A percentile compares a stretch with the other conserved stretches of the same genome.
Evolutionary conservation across 2,329 filamentous ascomycete species (phyloP).

Genomic region (Hypoxylon rubiginosum): DNA sequence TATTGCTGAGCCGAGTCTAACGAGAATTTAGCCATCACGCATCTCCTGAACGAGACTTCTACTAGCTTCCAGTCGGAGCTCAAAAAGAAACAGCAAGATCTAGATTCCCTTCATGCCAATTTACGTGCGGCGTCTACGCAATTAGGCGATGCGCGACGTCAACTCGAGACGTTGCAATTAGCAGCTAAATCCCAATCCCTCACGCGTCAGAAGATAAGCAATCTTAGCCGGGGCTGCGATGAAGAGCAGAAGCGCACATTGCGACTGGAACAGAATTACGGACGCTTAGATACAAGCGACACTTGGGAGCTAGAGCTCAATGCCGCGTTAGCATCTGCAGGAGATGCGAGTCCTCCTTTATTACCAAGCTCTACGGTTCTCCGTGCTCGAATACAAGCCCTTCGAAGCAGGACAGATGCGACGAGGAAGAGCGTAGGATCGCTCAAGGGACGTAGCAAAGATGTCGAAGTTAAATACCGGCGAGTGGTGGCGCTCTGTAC

Average conservation of each 20-base stretch:
- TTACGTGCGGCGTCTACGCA: constrained; percentile 85
- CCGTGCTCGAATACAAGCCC: constrained; percentile 76
- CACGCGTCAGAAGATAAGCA: constrained; percentile 79
- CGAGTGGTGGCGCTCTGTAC: constrained; percentile 91
- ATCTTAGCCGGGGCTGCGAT: constrained; percentile 80
- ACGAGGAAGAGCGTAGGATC: constrained; percentile 76
- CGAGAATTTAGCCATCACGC: constrained; percentile 75
- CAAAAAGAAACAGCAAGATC: constrained; percentile 83
- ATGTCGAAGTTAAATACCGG: constrained; percentile 88
- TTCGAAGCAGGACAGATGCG: constrained; percentile 75
- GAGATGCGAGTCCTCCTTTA: constrained; percentile 55
- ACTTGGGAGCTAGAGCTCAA: constrained; percentile 69
- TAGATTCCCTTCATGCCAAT: constrained; percentile 84
- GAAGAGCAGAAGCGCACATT: constrained; percentile 72
- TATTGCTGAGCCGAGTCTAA: constrained; percentile 48
- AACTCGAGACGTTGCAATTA: constrained; percentile 77
- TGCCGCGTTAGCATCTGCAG: constrained; percentile 51
- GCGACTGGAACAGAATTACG: constrained; percentile 60
- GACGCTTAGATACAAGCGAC: constrained; percentile 60
- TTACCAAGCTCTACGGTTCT: constrained; percentile 74
- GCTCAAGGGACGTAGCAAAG: constrained; percentile 83
- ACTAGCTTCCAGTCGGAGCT: constrained; percentile 84
- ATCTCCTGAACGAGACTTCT: constrained; percentile 83
- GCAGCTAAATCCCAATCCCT: constrained; percentile 75
- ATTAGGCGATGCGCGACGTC: constrained; percentile 81